Base-by-base conservation (phyloP, 2,329 filamentous ascomycete genomes). In the Calonectria multiphialidica region DNA sequence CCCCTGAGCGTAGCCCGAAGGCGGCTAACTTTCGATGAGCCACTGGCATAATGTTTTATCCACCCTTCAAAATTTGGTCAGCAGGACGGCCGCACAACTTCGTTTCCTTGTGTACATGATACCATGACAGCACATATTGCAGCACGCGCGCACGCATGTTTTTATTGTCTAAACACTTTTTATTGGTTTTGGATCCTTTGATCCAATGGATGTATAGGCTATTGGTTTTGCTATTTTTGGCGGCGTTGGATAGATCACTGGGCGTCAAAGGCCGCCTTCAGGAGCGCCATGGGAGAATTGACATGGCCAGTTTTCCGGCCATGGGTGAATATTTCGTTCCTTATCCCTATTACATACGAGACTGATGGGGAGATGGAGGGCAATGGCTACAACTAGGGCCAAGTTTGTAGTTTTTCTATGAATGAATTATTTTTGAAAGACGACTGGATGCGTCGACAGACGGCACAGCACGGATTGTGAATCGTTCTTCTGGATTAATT, bases 21-120 rank as follows among this genome's bases (percentile, higher is more conserved):
- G 81, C 89, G 92, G 74, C 87, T 98, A 71, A 97, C 96, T 67
- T 97, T 98, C 84, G 95, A 98, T 80, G 91, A 92, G 66, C 87
- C 94, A 59, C 70, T 78, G 63, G 72, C 75, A 69, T 72, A 62
- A 70, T 61, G 53, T 44, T 79, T 35, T 40, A n/a, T 15, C n/a
- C 21, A 30, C 13, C 28, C 16, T 44, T 57, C 40, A 18, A 61
- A 49, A 75, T 59, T 64, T 65, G 45, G 47, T 47, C 67, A 67
- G 64, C 62, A n/a, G 59, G 49, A 68, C 59, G 70, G 57, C 72
- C 66, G 64, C 57, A 73, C 70, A 44, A 37, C 68, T 70, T 71
- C 66, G 65, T 72, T 78, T 77, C 72, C 69, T 75, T 70, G 69
- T 80, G 76, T 81, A 81, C 76, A 83, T 82, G 82, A 83, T 83